These are phyloP conservation scores for Solanum tarapatanum DNA, from an alignment of 257 asterid species.

Conservation along the genomic window DNA sequence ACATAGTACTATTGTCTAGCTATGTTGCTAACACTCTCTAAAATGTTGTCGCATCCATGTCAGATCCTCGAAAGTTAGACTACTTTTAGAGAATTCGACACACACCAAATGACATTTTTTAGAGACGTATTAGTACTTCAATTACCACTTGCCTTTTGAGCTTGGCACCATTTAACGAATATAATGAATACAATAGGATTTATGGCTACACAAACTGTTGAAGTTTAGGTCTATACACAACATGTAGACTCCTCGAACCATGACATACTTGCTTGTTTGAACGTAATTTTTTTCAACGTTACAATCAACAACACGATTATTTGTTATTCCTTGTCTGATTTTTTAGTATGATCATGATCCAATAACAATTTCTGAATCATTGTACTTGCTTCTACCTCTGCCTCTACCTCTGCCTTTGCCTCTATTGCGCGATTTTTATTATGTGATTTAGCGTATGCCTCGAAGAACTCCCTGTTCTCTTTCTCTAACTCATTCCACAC, in stretches of 20 bases:
- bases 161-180: background rate
- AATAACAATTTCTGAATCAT: conserved; percentile 25
- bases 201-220: background rate
- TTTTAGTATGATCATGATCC: conserved; percentile 1
- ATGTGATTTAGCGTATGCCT: conserved; percentile 17
- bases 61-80: rapidly evolving
- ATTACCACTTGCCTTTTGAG: background rate
- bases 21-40: background rate
- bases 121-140: background rate
- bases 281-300: background rate
- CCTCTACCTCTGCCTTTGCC: conserved; percentile 11
- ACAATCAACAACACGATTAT: background rate
- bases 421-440: conserved; percentile 18
- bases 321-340: background rate
- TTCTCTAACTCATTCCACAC: conserved; percentile 96
- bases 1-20: background rate
- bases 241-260: background rate
- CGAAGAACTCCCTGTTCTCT: conserved; percentile 31
- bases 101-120: background rate
- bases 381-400: conserved; percentile 19
- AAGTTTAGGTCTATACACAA: background rate
- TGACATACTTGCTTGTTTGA: background rate
- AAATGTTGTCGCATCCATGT: background rate
- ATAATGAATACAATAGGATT: background rate
- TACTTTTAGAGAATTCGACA: background rate